phyloP scores from a whole-genome alignment of 2,329 filamentous ascomycete genomes.

The Fusarium multiceps region DNA sequence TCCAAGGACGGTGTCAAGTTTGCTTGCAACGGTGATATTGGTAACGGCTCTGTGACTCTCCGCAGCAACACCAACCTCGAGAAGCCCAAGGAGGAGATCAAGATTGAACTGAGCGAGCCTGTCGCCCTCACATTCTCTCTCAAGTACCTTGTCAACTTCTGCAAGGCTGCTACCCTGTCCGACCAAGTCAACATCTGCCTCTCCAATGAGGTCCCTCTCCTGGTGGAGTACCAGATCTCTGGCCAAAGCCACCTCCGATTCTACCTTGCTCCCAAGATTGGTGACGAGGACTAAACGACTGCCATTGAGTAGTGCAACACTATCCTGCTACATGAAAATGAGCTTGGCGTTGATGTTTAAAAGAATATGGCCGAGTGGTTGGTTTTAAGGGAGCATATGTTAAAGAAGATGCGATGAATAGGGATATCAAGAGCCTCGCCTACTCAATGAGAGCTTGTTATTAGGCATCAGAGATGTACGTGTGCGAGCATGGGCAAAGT shows the following conservation, averaged over 20 bases:
- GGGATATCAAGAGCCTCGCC: conserved; percentile 28
- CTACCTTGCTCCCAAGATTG: conserved; percentile 87
- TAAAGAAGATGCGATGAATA: conserved; percentile 30
- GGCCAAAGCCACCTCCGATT: conserved; percentile 95
- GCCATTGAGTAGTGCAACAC: conserved; percentile 23
- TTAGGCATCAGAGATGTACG: conserved; percentile 1
- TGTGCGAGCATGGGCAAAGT: conserved; percentile 9
- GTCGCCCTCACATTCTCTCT: conserved; percentile 96
- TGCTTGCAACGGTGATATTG: conserved; percentile 91
- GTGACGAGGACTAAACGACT: conserved; percentile 53
- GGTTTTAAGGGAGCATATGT: conserved; percentile 19
- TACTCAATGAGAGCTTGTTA: conserved; percentile 12
- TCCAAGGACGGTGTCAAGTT: conserved; percentile 98
- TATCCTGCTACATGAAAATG: conserved; percentile 33
- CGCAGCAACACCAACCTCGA: conserved; percentile 90
- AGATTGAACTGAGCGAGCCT: conserved; percentile 91
- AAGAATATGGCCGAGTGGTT: conserved; percentile 28
- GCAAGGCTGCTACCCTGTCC: conserved; percentile 92
- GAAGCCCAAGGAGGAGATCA: conserved; percentile 85
- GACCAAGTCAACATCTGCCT: conserved; percentile 88
- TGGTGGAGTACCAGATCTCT: conserved; percentile 88
- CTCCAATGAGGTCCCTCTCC: conserved; percentile 93
- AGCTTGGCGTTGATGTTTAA: conserved; percentile 30
- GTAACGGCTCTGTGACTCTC: conserved; percentile 91
- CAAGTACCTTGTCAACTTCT: conserved; percentile 99